phyloP scores from a whole-genome alignment of 768 basidiomycete genomes.

The Neoboletus subvelutipes region DNA sequence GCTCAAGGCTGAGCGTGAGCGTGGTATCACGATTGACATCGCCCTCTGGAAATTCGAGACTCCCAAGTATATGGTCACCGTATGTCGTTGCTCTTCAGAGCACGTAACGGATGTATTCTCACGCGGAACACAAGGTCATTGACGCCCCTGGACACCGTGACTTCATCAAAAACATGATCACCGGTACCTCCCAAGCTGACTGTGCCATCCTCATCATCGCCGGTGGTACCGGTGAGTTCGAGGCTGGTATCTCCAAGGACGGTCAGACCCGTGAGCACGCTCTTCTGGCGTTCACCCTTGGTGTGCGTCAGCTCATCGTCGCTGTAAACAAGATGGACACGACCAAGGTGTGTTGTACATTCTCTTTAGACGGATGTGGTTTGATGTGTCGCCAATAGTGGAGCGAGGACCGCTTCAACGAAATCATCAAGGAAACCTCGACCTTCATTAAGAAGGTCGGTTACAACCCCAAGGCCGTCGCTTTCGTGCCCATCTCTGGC shows the following conservation, averaged over 20 bases:
- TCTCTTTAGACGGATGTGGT: neutral
- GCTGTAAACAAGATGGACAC: slow-evolving; percentile 99
- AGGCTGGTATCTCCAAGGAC: slow-evolving; percentile 99
- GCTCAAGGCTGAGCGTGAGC: slow-evolving; percentile 99
- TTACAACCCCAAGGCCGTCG: slow-evolving; percentile 98
- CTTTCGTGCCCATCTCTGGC: slow-evolving; percentile 99
- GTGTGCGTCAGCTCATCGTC: slow-evolving; percentile 99
- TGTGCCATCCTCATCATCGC: slow-evolving; percentile 99
- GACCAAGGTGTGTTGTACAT: slow-evolving; percentile 64
- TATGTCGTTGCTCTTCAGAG: slow-evolving; percentile 40
- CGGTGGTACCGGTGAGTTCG: slow-evolving; percentile 99
- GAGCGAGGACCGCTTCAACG: slow-evolving; percentile 99
- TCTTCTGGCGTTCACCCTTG: slow-evolving; percentile 98
- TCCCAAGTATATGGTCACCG: slow-evolving; percentile 91
- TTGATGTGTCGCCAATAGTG: slow-evolving; percentile 54
- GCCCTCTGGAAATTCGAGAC: slow-evolving; percentile 99
- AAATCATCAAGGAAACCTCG: slow-evolving; percentile 98
- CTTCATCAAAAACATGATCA: slow-evolving; percentile 99
- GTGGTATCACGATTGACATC: slow-evolving; percentile 99
- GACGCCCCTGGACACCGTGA: slow-evolving; percentile 99
- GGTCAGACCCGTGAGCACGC: slow-evolving; percentile 99
- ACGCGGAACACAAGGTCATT: slow-evolving; percentile 68
- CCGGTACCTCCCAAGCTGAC: slow-evolving; percentile 99
- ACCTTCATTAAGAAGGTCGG: slow-evolving; percentile 99
- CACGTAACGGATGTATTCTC: neutral